phyloP scores from a whole-genome alignment of 2,329 filamentous ascomycete species.

The Trichoderma oligosporum region DNA sequence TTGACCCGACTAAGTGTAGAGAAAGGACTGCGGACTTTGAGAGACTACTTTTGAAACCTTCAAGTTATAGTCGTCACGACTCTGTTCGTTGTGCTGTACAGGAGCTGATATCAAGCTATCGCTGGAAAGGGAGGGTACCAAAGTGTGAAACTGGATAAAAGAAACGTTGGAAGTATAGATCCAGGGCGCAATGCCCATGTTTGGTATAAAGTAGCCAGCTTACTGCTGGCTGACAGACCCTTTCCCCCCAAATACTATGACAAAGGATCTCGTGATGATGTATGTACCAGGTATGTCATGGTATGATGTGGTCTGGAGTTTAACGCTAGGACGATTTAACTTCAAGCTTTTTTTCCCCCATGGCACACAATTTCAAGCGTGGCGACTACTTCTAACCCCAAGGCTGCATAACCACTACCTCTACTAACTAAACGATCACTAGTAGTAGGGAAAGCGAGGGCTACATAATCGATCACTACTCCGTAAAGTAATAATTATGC shows the following conservation, averaged over 20 bases:
- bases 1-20: conserved; percentile 1
- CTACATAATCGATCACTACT: too few species aligned
- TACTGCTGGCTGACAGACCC: too few species aligned
- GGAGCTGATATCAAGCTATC: too few species aligned
- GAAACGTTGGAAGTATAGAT: too few species aligned
- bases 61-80: neutral
- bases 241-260: too few species aligned
- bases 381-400: conserved; percentile 2
- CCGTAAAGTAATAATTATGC: conserved; percentile 12
- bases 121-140: too few species aligned
- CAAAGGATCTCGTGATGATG: neutral
- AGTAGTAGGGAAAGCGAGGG: neutral
- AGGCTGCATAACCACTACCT: neutral
- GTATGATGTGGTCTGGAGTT: too few species aligned
- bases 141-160: too few species aligned
- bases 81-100: neutral
- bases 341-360: neutral
- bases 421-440: neutral
- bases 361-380: neutral
- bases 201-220: too few species aligned
- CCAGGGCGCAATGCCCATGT: too few species aligned
- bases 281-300: too few species aligned
- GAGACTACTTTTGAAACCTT: neutral
- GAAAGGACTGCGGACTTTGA: neutral
- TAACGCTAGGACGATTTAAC: conserved; percentile 1